Evolutionary conservation across 176 grass and related monocot species (phyloP).

Genomic region (Sorghum bicolor): DNA sequence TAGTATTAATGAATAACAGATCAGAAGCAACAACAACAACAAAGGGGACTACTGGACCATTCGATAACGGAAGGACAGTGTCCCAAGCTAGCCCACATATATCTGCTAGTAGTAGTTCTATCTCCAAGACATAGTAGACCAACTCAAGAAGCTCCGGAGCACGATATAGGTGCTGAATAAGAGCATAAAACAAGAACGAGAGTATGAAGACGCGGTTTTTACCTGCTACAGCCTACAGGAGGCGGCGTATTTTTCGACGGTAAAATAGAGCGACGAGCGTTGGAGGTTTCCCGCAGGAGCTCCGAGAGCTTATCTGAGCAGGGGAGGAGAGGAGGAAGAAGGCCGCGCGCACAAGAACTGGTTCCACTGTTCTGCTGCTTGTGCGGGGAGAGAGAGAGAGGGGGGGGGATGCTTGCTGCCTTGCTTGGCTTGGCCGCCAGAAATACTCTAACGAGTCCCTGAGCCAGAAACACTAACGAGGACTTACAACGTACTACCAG

Average conservation of each 20-base stretch:
- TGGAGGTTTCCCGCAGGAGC: conserved; percentile 1
- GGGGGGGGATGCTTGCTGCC: neutral
- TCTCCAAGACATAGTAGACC: neutral
- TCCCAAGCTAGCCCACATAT: neutral
- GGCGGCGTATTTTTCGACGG: neutral
- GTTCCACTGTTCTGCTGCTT: neutral
- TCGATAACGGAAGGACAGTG: neutral
- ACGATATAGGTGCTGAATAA: neutral
- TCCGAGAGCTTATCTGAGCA: neutral
- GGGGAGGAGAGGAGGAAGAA: neutral
- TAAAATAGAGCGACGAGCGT: neutral
- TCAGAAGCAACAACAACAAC: neutral
- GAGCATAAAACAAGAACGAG: neutral
- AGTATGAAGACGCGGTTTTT: neutral
- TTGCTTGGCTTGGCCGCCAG: neutral
- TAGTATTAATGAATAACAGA: neutral
- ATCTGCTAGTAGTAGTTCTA: neutral
- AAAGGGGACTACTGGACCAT: conserved; percentile 1
- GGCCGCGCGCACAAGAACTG: conserved; percentile 12
- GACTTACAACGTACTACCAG: neutral
- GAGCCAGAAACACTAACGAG: neutral
- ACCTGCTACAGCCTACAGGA: neutral
- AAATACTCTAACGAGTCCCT: neutral
- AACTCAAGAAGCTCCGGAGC: neutral
- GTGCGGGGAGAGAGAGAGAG: neutral